Percentiles rank a stretch among this genome's conserved stretches.
phyloP scores from a whole-genome alignment of 306 rosid species.

The Dryas octopetala region DNA sequence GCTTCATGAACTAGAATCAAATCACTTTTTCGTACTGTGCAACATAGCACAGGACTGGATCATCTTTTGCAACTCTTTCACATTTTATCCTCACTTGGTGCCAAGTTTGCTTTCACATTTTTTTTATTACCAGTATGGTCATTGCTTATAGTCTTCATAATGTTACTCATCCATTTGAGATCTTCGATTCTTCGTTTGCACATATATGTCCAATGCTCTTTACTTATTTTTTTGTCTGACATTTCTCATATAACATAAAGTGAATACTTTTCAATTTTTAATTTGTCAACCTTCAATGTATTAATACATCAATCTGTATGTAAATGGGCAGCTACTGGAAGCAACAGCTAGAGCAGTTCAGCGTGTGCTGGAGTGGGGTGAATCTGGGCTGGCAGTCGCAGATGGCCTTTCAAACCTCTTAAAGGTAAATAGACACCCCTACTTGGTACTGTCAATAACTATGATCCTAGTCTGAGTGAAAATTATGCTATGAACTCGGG shows the following conservation, averaged over 20 bases:
- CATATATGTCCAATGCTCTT: neutral
- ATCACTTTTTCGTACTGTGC: neutral
- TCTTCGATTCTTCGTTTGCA: conserved; percentile 3
- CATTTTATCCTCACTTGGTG: neutral
- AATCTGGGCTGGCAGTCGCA: conserved; percentile 84
- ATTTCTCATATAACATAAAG: neutral
- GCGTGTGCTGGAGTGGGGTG: conserved; percentile 84
- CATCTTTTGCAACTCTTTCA: neutral
- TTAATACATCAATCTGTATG: conserved; percentile 13
- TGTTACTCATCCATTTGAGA: neutral
- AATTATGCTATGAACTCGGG: neutral
- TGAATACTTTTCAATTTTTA: neutral
- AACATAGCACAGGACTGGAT: neutral
- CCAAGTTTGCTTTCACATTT: neutral
- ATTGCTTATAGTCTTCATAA: neutral
- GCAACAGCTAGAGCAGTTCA: conserved; percentile 91
- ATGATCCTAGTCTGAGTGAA: neutral
- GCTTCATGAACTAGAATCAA: neutral
- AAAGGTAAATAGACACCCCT: conserved; percentile 50
- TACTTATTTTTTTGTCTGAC: no score
- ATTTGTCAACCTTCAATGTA: neutral
- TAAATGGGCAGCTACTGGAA: conserved; percentile 68
- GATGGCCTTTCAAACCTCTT: conserved; percentile 91
- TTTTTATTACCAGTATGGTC: neutral
- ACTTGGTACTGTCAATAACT: neutral